These are phyloP conservation scores for Paramecium tetraurelia DNA, from an alignment of 73 alveolate species.

Conservation along the genomic window DNA sequence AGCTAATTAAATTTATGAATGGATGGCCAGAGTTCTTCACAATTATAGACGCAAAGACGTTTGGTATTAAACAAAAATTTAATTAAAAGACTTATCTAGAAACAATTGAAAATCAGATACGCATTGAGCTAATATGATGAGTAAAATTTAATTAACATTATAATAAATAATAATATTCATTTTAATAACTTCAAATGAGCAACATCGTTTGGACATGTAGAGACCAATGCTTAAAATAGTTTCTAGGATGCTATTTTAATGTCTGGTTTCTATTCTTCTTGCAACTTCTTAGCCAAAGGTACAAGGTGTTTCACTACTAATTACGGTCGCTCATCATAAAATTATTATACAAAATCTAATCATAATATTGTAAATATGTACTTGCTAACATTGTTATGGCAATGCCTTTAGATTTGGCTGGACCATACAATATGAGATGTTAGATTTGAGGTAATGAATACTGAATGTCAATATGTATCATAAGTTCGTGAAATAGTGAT, in stretches of 20 bases:
- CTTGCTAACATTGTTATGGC: constrained; percentile 50
- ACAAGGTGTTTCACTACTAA: constrained; percentile 3
- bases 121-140: neutral
- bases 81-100: neutral
- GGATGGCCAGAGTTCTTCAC: neutral
- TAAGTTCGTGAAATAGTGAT: neutral
- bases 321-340: constrained; percentile 32
- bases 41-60: neutral
- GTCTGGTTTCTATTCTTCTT: constrained; percentile 47
- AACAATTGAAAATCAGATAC: neutral
- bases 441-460: constrained; percentile 19
- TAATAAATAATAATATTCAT: neutral
- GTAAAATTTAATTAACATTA: neutral
- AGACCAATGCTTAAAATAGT: neutral
- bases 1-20: neutral
- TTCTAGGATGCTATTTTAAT: constrained; percentile 28
- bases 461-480: neutral
- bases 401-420: constrained; percentile 13
- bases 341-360: constrained; percentile 18
- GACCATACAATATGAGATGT: constrained; percentile 26
- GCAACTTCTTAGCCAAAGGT: constrained; percentile 32
- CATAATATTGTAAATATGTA: neutral
- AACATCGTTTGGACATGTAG: constrained; percentile 46
- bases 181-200: constrained; percentile 13
- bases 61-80: neutral